Evolutionary conservation across 306 rosid genomes (phyloP).

Genomic region (Amphicarpaea edgeworthii): DNA sequence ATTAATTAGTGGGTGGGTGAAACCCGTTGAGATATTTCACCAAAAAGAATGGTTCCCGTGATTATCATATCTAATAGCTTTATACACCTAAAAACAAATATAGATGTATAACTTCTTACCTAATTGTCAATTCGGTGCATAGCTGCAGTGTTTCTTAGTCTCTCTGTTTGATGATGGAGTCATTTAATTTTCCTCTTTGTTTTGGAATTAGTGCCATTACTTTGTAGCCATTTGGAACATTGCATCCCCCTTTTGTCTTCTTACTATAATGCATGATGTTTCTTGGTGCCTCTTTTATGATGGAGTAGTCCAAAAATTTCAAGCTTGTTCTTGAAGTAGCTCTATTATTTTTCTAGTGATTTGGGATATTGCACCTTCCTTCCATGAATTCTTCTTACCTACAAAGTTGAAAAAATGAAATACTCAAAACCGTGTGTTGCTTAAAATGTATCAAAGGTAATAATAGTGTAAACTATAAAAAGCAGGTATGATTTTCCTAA

Average conservation of each 20-base stretch:
- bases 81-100: constrained; percentile 36
- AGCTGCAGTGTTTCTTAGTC: constrained; percentile 29
- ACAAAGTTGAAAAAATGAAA: constrained; percentile 32
- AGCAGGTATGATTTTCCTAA: constrained; percentile 36
- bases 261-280: constrained; percentile 19
- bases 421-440: constrained; percentile 25
- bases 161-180: constrained; percentile 36
- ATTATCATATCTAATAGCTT: constrained; percentile 35
- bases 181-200: constrained; percentile 13
- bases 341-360: constrained; percentile 22
- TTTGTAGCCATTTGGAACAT: constrained; percentile 18
- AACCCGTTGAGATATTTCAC: constrained; percentile 35
- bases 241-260: constrained; percentile 13
- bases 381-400: constrained; percentile 29
- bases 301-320: not conserved
- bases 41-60: constrained; percentile 36
- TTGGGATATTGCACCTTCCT: constrained; percentile 14
- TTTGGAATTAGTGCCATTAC: constrained; percentile 28
- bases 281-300: constrained; percentile 32
- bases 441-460: constrained; percentile 19
- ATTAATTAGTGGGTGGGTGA: constrained; percentile 36
- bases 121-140: constrained; percentile 46
- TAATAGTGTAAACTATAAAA: constrained; percentile 37
- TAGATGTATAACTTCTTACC: constrained; percentile 50
- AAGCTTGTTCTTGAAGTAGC: constrained; percentile 18